Conservation (phyloP, 441 rosid genomes). For the Flueggea neowawraea region DNA sequence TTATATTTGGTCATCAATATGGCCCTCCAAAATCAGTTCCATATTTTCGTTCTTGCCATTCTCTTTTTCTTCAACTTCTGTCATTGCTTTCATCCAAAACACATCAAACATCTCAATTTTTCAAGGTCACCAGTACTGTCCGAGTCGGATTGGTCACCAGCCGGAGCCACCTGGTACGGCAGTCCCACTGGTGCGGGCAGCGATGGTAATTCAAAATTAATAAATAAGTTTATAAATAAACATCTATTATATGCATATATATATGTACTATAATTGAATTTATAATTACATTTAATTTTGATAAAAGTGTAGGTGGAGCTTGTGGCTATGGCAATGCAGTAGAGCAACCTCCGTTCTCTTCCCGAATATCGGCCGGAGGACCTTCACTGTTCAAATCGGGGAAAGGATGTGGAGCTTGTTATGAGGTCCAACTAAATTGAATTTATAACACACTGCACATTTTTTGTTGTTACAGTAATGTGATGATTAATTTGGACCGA, state of each 20-base stretch:
- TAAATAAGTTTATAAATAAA: no score
- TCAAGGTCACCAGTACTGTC: slow-evolving; percentile 18
- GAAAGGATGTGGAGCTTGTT: slow-evolving; percentile 52
- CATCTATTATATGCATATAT: no score
- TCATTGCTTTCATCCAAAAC: slow-evolving; percentile 28
- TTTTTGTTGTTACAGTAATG: no score
- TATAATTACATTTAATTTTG: not conserved
- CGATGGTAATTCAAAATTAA: slow-evolving; percentile 37
- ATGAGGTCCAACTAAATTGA: slow-evolving; percentile 20
- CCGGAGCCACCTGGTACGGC: slow-evolving; percentile 80
- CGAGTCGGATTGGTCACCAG: slow-evolving; percentile 43
- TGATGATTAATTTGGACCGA: no score
- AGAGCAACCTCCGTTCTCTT: slow-evolving; percentile 30
- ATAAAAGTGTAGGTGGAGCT: slow-evolving; percentile 36
- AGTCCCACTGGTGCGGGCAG: slow-evolving; percentile 53
- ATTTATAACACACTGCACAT: no score
- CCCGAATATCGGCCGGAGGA: slow-evolving; percentile 39
- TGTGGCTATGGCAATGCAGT: slow-evolving; percentile 37
- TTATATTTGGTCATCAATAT: not conserved
- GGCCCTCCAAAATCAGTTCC: slow-evolving; percentile 13
- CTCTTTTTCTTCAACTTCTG: slow-evolving; percentile 19
- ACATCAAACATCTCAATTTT: slow-evolving; percentile 20
- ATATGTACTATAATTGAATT: no score
- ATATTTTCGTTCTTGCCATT: slow-evolving; percentile 6
- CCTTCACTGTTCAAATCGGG: slow-evolving; percentile 44